Evolutionary conservation across 352 stramenopile species (phyloP).

Genomic region (Globisporangium sylvaticum): DNA sequence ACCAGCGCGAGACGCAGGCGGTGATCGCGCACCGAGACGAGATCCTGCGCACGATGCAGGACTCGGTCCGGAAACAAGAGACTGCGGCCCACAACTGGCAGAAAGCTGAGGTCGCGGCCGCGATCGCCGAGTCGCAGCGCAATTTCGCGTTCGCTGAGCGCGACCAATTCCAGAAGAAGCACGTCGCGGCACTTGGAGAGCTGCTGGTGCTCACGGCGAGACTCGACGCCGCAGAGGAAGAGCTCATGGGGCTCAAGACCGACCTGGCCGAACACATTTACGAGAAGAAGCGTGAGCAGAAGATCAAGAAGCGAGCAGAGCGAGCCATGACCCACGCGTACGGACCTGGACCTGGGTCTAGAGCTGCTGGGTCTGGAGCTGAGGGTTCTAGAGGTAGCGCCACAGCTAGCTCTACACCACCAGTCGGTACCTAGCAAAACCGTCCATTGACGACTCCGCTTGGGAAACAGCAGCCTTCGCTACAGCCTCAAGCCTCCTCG

Average conservation of each 20-base stretch:
- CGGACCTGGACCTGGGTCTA: background rate
- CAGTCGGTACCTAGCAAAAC: background rate
- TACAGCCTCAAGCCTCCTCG: background rate
- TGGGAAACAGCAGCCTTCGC: background rate
- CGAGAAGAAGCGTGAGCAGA: constrained; percentile 48
- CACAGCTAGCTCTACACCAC: background rate
- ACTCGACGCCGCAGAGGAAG: constrained; percentile 38
- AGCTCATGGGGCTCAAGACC: constrained; percentile 54
- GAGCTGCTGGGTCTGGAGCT: background rate
- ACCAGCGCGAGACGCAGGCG: constrained; percentile 22
- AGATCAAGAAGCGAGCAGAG: constrained; percentile 31
- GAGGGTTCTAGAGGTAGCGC: constrained; percentile 11
- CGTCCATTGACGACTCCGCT: background rate
- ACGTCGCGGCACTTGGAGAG: constrained; percentile 38
- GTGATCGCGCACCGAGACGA: constrained; percentile 48
- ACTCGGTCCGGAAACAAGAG: constrained; percentile 41
- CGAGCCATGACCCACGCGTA: constrained; percentile 12
- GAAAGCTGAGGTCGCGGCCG: constrained; percentile 45
- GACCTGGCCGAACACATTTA: constrained; percentile 67
- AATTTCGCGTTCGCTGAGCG: constrained; percentile 62
- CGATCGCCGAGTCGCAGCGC: constrained; percentile 62
- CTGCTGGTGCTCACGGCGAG: constrained; percentile 41
- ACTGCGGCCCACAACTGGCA: constrained; percentile 45
- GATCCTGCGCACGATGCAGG: constrained; percentile 41
- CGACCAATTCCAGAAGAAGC: constrained; percentile 41